Base-by-base conservation (phyloP, 1,139 yeast species). In the Yamadazyma taylorii region DNA sequence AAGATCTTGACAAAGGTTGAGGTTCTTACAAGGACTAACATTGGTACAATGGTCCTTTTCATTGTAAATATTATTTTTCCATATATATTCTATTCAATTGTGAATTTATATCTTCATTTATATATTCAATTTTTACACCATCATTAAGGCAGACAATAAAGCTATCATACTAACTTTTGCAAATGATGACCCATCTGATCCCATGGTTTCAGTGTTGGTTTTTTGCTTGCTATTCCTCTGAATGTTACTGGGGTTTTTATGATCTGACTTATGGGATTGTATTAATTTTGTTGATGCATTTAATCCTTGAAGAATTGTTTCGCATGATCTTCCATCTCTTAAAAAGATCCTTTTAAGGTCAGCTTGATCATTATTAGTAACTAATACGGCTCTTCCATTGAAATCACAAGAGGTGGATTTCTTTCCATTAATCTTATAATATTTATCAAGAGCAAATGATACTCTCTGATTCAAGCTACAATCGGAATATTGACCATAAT, bases 401-500 rank as follows among this genome's bases (percentile, higher is more conserved):
- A 67, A 69, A 40, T 66, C 59, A 48, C 80, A 74, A 22, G 38
- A 40, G 8, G 51, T 51, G 2, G 54, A 49, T 8, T 56, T 52
- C n/a, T 54, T 50, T 5, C 61, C 63, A 33, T 61, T 51, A 7
- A 49, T 52, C 17, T 56, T 45, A 50, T 68, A 79, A 41, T 71
- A 60, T 48, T 72, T 64, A 52, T 80, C 78, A 46, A 80, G 58
- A 16, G 75, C 75, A 46, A 69, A 72, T 0, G 85, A 75, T 1
- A 78, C 60, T 47, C 73, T 73, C 47, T 79, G 83, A 11, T 58
- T 56, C 4, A 69, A 49, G 12, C 73, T 53, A 50, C 89, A 83
- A 41, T 70, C 78, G 1, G 86, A 71, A 52, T 63, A 78, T n/a
- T 56, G 55, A 1, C 89, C 89, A 52, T 80, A 82, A 2, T 39